A percentile compares a stretch with the other conserved stretches of the same genome.
Conservation (phyloP, 257 asterid species). For the Solanum sitiens region DNA sequence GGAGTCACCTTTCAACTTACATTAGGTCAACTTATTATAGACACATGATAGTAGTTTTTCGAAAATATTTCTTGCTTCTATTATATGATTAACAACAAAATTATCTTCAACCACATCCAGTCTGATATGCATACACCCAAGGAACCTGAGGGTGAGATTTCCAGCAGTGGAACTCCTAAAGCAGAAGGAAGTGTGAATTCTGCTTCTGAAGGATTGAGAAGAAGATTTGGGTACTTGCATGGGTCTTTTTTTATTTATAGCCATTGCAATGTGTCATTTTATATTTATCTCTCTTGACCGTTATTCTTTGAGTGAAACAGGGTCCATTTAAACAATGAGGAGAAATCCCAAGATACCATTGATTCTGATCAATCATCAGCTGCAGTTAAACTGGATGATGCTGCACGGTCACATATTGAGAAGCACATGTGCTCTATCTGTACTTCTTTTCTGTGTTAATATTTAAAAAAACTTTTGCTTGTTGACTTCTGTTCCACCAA, state of each 20-base stretch:
- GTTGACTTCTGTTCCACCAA: neutral
- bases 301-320: slow-evolving; percentile 28
- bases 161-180: slow-evolving; percentile 28
- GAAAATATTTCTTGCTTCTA: neutral
- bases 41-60: neutral
- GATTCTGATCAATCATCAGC: slow-evolving; percentile 23
- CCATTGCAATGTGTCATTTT: neutral
- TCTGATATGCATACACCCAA: slow-evolving; percentile 19
- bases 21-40: neutral
- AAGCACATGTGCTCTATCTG: slow-evolving; percentile 55
- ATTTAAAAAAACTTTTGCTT: neutral
- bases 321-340: slow-evolving; percentile 25
- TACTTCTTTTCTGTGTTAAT: neutral
- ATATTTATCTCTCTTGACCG: neutral
- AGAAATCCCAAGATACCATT: slow-evolving; percentile 22
- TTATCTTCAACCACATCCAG: slow-evolving; percentile 33
- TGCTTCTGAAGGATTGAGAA: slow-evolving; percentile 63
- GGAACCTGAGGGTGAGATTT: slow-evolving; percentile 28
- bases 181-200: slow-evolving; percentile 35
- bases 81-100: neutral
- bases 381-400: slow-evolving; percentile 75
- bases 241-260: neutral
- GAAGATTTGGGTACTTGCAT: slow-evolving; percentile 50
- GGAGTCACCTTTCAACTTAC: neutral
- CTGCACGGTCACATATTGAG: slow-evolving; percentile 62